Evolutionary conservation across 768 basidiomycete genomes (phyloP).

Genomic region (Termitomyces sp.): DNA sequence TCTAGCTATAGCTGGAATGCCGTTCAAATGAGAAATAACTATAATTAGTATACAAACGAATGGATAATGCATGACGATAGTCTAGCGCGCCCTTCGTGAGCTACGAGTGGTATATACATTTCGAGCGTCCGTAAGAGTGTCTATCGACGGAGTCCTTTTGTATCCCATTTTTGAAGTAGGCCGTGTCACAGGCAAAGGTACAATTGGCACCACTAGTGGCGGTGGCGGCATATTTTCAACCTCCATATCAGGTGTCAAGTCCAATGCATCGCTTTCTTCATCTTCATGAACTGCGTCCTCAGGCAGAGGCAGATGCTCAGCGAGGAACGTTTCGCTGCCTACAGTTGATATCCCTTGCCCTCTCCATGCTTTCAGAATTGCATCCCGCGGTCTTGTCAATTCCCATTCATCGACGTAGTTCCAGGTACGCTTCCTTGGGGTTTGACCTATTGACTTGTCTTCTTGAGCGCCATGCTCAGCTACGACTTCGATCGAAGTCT

Average conservation of each 20-base stretch:
- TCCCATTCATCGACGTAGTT: conserved; percentile 69
- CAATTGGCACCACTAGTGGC: neutral
- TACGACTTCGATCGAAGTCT: conserved; percentile 45
- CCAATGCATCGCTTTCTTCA: conserved; percentile 15
- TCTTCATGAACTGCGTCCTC: conserved; percentile 21
- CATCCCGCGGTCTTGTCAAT: conserved; percentile 58
- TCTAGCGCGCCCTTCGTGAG: conserved; percentile 25
- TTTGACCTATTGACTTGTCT: conserved; percentile 65
- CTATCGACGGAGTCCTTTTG: conserved; percentile 18
- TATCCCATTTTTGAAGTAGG: conserved; percentile 25
- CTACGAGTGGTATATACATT: conserved; percentile 34
- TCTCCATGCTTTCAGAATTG: conserved; percentile 50
- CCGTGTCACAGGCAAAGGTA: neutral
- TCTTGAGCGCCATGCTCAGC: conserved; percentile 53
- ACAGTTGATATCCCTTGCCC: conserved; percentile 23
- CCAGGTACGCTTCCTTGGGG: conserved; percentile 74
- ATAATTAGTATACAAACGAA: neutral
- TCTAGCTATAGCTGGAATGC: neutral
- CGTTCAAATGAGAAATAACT: conserved; percentile 2
- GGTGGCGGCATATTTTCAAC: conserved; percentile 12
- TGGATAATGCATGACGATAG: neutral
- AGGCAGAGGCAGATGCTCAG: conserved; percentile 29
- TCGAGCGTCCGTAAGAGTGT: conserved; percentile 37
- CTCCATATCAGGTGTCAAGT: conserved; percentile 4
- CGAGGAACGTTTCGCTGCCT: conserved; percentile 31